Conservation (phyloP, 495 filamentous ascomycete genomes). For the Aspergillus homomorphus region DNA sequence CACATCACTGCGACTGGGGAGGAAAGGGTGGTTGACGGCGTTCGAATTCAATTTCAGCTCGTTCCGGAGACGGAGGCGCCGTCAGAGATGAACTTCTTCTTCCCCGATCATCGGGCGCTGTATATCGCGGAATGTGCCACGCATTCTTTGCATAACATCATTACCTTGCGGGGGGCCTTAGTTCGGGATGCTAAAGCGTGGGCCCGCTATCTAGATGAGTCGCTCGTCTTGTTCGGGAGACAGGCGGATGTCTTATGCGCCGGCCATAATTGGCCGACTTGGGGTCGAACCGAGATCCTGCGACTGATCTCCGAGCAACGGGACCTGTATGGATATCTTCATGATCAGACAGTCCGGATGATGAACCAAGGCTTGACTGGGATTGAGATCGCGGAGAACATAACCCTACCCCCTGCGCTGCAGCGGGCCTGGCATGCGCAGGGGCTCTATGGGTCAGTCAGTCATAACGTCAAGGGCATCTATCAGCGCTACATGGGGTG, state of each 20-base stretch:
- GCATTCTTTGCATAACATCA: conserved; percentile 26
- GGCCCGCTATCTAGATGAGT: conserved; percentile 24
- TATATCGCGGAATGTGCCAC: conserved; percentile 25
- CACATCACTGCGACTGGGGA: conserved; percentile 19
- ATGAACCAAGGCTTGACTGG: conserved; percentile 29
- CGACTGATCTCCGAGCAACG: conserved; percentile 24
- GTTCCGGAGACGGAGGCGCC: conserved; percentile 24
- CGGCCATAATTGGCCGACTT: conserved; percentile 31
- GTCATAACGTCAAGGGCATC: conserved; percentile 40
- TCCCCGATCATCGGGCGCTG: conserved; percentile 21
- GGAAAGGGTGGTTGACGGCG: conserved; percentile 16
- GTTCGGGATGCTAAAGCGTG: conserved; percentile 24
- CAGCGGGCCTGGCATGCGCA: conserved; percentile 23
- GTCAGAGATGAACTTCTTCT: conserved; percentile 26
- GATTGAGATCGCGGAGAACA: conserved; percentile 35
- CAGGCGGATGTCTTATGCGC: conserved; percentile 22
- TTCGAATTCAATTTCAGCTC: conserved; percentile 27
- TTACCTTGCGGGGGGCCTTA: conserved; percentile 24
- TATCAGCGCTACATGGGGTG: conserved; percentile 39
- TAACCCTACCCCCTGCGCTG: conserved; percentile 27
- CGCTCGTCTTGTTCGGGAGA: conserved; percentile 16
- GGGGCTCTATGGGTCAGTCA: conserved; percentile 36
- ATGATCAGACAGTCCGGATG: conserved; percentile 33
- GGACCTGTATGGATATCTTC: conserved; percentile 35
- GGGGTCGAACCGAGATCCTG: conserved; percentile 21